Evolutionary conservation across 2,329 filamentous ascomycete genomes (phyloP), one percentile per base, ranked within the genome.

Genomic region (Drechslerella stenobrocha): DNA sequence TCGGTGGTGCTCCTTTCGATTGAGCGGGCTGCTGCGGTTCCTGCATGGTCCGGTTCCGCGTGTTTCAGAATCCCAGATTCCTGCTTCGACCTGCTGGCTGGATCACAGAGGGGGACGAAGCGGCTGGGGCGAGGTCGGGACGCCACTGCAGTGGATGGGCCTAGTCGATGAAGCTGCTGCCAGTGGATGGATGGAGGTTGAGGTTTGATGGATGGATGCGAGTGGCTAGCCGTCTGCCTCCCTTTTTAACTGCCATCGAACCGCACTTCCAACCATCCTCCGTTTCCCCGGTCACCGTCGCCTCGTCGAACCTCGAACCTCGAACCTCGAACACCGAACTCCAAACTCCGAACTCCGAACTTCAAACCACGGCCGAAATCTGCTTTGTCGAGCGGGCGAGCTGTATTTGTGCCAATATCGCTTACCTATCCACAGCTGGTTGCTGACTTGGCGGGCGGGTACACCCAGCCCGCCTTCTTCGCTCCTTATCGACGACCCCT

Each of bases 1-100:
- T 26, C n/a, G 4, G 18, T 18, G 37, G 47, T 32, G 26, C 2
- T 26, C 32, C 34, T 37, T 50, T 26, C 52, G 59, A 64, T 64
- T 52, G 28, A 56, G 46, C 23, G 40, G 15, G 32, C 26, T 51
- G 35, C 37, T 51, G 13, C 42, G 53, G 61, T 66, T 66, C 61
- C 61, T 66, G 61, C 61, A 66, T 52, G 51, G 50, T 20, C 37
- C 15, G 37, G 37, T 42, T 18, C 37, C 28, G 59, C 51, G 48
- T 66, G 61, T 66, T 66, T 66, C 61, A 66, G 47, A 34, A 66
- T 59, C 51, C 40, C 60, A 64, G 52, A 52, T 58, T 57, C 47
- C 32, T 24, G 9, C 37, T 20, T 26, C 30, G 44, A 46, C 32
- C 26, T 44, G 32, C 23, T 9, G 13, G 50, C 35, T 46, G 18